A percentile compares a stretch with the other conserved stretches of the same genome.
phyloP scores from a whole-genome alignment of 208 protist species.

The Trypanosoma grayi region DNA sequence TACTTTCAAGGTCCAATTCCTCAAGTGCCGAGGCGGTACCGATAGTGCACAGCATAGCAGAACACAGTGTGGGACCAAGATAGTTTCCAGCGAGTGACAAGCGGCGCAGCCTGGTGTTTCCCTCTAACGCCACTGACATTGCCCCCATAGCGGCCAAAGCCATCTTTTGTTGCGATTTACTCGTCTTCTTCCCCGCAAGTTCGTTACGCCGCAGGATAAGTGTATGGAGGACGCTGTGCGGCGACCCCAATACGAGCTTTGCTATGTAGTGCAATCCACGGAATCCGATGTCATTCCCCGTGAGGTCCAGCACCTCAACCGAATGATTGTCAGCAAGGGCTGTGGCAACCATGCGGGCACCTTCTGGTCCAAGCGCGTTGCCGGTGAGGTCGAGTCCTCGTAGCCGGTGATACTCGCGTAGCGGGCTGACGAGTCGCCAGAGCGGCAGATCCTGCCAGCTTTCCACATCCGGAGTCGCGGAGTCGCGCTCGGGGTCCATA shows the following conservation, averaged over 20 bases:
- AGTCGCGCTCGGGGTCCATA: slow-evolving; percentile 43
- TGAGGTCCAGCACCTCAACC: slow-evolving; percentile 72
- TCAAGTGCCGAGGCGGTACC: slow-evolving; percentile 37
- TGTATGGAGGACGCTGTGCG: slow-evolving; percentile 48
- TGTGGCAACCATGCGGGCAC: slow-evolving; percentile 76
- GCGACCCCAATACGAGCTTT: slow-evolving; percentile 43
- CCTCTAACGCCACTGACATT: slow-evolving; percentile 47
- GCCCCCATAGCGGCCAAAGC: slow-evolving; percentile 41
- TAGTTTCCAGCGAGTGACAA: slow-evolving; percentile 74
- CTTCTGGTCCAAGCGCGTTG: slow-evolving; percentile 60
- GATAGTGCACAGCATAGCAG: slow-evolving; percentile 53
- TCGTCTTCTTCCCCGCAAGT: slow-evolving; percentile 31
- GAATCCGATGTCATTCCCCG: slow-evolving; percentile 73
- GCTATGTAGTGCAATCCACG: slow-evolving; percentile 69
- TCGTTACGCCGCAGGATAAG: slow-evolving; percentile 51
- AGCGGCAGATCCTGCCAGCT: slow-evolving; percentile 72
- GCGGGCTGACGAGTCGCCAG: slow-evolving; percentile 67
- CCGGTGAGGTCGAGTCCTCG: slow-evolving; percentile 72
- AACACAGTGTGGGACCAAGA: slow-evolving; percentile 61
- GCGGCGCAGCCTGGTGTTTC: slow-evolving; percentile 45
- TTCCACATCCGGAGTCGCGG: slow-evolving; percentile 27
- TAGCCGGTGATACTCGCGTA: slow-evolving; percentile 73
- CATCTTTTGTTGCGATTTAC: slow-evolving; percentile 31
- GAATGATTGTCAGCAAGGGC: slow-evolving; percentile 70
- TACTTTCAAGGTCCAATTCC: slow-evolving; percentile 73